Evolutionary conservation across 2,329 filamentous ascomycete species (phyloP), one percentile per base, ranked within the genome.

Genomic region (Madurella mycetomatis): DNA sequence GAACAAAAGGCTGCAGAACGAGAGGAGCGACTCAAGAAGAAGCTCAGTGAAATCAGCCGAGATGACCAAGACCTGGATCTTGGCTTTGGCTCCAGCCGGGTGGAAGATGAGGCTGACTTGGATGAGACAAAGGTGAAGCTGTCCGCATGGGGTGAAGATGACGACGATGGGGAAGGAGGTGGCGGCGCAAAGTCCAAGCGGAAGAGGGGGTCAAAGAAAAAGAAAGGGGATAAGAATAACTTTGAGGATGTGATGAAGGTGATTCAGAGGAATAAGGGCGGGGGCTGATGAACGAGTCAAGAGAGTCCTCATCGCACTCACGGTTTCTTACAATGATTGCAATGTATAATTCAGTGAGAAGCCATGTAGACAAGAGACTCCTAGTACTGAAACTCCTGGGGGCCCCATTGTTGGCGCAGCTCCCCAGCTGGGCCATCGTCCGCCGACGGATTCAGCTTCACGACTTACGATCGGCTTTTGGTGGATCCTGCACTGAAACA

Each of bases 61-160:
- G 92, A 97, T 67, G 84, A 91, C 46, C 85, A 92, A 54, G 92
- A 99, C 71, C 81, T 99, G 73, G 94, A 99, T 66, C 83, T 97
- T 77, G 92, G 92, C 56, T 97, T 99, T 66, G 94, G 94, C 34
- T 89, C 85, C 17, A 94, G 87, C 66, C 81, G 92, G 30, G 86
- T 90, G 65, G 91, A 89, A 51, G 94, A 96, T 65, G 91, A 92
- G 47, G 92, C 92, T 56, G 92, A 95, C 60, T 81, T 87, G 60
- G 88, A 91, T 41, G 78, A 80, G 18, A 74, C 75, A 42, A 84
- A 80, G 61, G 73, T 90, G 59, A 89, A 88, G 72, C 70, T 92
- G 51, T 84, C 82, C 40, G 74, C 83, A 64, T 89, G 88, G 77
- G 81, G 73, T 1, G 56, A 51, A 8, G 56, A 56, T 9, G 79